These are phyloP conservation scores for Termitomyces sp. DNA, from an alignment of 768 basidiomycete species.

Conservation along the genomic window DNA sequence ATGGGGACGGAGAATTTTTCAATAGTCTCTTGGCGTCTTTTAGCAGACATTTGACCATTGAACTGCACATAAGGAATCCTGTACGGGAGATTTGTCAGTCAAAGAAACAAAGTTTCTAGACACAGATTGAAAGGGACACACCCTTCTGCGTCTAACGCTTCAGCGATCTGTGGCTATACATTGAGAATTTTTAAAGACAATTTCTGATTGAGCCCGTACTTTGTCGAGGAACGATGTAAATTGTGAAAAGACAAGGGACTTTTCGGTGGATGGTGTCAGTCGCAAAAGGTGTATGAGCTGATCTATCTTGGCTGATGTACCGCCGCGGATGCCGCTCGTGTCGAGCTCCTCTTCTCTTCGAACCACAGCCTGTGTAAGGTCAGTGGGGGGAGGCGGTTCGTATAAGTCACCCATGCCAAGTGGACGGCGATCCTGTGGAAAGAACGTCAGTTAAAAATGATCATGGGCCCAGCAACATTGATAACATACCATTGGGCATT, in stretches of 20 bases:
- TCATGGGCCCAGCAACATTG: neutral
- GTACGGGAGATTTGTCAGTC: neutral
- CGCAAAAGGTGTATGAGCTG: constrained; percentile 72
- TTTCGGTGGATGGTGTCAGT: constrained; percentile 65
- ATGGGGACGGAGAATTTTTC: constrained; percentile 70
- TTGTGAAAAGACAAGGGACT: constrained; percentile 87
- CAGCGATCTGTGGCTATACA: constrained; percentile 52
- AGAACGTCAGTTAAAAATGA: neutral
- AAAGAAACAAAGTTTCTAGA: neutral
- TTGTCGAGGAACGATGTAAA: constrained; percentile 86
- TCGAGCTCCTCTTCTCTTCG: constrained; percentile 37
- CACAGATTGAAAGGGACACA: constrained; percentile 20
- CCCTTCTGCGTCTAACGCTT: constrained; percentile 65
- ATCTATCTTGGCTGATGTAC: constrained; percentile 83
- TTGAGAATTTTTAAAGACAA: neutral
- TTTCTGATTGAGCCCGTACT: constrained; percentile 30
- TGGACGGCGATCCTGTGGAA: constrained; percentile 72
- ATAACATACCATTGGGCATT: constrained; percentile 71
- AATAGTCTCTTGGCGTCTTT: constrained; percentile 73
- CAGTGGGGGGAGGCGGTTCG: constrained; percentile 60
- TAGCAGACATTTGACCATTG: constrained; percentile 84
- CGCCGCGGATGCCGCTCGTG: constrained; percentile 36
- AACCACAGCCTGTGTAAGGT: constrained; percentile 60
- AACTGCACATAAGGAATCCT: constrained; percentile 80
- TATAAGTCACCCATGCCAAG: constrained; percentile 54